phyloP scores from a whole-genome alignment of 257 asterid species.

The Buddleja alternifolia region DNA sequence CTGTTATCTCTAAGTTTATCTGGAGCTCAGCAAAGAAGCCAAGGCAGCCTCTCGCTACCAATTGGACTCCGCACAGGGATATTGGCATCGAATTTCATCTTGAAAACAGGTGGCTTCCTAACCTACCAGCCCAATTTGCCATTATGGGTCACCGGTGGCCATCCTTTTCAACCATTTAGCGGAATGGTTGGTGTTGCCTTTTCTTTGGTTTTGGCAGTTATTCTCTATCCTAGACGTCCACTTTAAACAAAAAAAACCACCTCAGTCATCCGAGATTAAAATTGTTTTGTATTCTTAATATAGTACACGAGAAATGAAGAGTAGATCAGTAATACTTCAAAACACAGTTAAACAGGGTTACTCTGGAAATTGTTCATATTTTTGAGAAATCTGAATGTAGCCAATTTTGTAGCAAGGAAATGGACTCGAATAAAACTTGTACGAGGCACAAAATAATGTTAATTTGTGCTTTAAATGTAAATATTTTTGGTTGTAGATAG shows the following conservation, averaged over 20 bases:
- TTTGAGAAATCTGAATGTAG: constrained; percentile 9
- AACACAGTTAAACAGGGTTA: constrained; percentile 8
- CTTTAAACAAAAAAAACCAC: constrained; percentile 30
- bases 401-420: constrained; percentile 34
- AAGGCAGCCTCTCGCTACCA: constrained; percentile 80
- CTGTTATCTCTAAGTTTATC: constrained; percentile 75
- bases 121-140: constrained; percentile 54
- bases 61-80: constrained; percentile 92
- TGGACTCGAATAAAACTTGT: constrained; percentile 5
- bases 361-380: neutral
- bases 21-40: constrained; percentile 73
- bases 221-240: constrained; percentile 60
- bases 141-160: constrained; percentile 67
- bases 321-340: neutral
- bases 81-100: constrained; percentile 56
- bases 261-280: constrained; percentile 43
- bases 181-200: constrained; percentile 79
- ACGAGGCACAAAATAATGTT: neutral
- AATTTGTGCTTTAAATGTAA: neutral
- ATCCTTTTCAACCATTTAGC: constrained; percentile 80
- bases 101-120: constrained; percentile 66
- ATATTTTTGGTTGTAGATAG: constrained; percentile 21
- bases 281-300: neutral
- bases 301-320: neutral
- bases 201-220: constrained; percentile 53